Evolutionary conservation across 805 yeast genomes (phyloP).

Genomic region (Sugiyamaella lignohabitans): DNA sequence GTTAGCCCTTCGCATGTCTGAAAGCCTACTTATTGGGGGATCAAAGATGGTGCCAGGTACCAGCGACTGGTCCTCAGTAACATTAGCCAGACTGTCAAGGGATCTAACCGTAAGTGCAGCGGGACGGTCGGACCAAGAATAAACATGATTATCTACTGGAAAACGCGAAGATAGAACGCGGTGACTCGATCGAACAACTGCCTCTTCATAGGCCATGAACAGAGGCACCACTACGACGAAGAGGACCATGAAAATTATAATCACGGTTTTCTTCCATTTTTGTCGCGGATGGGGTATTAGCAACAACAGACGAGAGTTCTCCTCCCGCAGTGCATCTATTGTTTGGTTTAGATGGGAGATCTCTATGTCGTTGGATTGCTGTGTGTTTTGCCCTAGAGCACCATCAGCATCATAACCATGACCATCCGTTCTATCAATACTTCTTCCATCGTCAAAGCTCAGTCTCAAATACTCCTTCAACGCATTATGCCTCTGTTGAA

Average conservation of each 20-base stretch:
- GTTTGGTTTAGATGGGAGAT: background rate
- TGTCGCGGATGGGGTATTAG: background rate
- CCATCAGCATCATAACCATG: too few relatives aligned
- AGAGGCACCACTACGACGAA: background rate
- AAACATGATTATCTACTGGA: background rate
- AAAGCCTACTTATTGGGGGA: background rate
- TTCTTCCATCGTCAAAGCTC: background rate
- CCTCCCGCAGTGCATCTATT: background rate
- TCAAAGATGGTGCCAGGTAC: background rate
- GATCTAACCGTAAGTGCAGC: too few relatives aligned
- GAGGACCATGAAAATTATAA: background rate
- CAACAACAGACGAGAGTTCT: background rate
- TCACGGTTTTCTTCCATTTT: background rate
- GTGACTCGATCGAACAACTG: background rate
- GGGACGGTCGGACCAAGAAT: background rate
- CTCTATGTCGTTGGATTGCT: background rate
- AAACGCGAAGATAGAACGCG: background rate
- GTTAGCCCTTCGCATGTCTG: background rate
- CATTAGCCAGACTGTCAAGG: background rate
- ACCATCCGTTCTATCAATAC: too few relatives aligned
- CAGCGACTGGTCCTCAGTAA: background rate
- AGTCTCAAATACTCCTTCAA: background rate
- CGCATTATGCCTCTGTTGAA: background rate
- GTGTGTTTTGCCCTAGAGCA: too few relatives aligned
- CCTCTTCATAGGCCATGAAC: background rate